These are phyloP conservation scores for Russula earlei DNA, from an alignment of 768 basidiomycete species.

Conservation along the genomic window DNA sequence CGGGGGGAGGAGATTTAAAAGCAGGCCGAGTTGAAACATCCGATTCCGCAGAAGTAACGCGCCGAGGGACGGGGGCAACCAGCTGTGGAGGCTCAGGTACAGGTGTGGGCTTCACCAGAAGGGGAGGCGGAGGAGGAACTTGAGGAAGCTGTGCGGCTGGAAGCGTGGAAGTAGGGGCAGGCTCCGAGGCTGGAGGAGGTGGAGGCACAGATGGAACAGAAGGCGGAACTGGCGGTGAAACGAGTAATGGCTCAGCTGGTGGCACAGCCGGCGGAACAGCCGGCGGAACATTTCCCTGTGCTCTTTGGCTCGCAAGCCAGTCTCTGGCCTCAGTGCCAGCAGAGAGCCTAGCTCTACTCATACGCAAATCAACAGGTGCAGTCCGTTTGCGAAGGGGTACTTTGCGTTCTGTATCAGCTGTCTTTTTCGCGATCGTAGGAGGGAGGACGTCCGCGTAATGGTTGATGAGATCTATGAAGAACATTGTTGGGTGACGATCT, in stretches of 20 bases:
- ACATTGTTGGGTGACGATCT: conserved; percentile 74
- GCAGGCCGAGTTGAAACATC: conserved; percentile 31
- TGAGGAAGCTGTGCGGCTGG: neutral
- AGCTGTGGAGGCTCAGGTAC: conserved; percentile 14
- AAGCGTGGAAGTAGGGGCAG: conserved; percentile 17
- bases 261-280: conserved; percentile 5
- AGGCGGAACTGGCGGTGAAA: conserved; percentile 19
- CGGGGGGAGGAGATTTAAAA: conserved; percentile 59
- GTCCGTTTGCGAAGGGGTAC: conserved; percentile 80
- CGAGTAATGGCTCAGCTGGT: neutral
- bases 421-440: conserved; percentile 74
- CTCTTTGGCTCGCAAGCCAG: conserved; percentile 54
- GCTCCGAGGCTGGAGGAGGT: conserved; percentile 21
- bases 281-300: conserved; percentile 23
- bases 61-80: conserved; percentile 21
- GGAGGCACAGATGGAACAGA: conserved; percentile 8
- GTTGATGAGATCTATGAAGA: conserved; percentile 79
- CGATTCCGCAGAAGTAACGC: conserved; percentile 14
- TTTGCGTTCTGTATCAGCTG: conserved; percentile 78
- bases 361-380: conserved; percentile 78
- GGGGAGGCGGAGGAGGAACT: neutral
- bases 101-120: conserved; percentile 1
- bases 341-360: conserved; percentile 70
- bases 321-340: conserved; percentile 61
- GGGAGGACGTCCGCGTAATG: conserved; percentile 69